phyloP scores from a whole-genome alignment of 116 monocot genomes.

The Zostera marina region DNA sequence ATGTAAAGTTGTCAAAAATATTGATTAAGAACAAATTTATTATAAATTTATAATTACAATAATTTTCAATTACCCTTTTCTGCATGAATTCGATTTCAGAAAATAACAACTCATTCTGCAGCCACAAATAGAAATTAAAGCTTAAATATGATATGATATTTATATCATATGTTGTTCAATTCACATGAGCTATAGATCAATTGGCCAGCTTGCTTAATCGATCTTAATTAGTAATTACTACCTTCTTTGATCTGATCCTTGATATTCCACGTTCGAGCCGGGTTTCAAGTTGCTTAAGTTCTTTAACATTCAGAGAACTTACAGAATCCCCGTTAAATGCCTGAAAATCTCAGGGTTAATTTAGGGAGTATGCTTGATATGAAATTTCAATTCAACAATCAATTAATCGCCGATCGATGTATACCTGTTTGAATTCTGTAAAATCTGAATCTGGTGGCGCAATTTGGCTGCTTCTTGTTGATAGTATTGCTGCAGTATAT shows the following conservation, averaged over 20 bases:
- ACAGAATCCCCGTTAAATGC: constrained; percentile 65
- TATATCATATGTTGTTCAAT: no score
- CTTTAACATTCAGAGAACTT: constrained; percentile 51
- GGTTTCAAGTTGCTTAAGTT: constrained; percentile 87
- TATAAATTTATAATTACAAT: no score
- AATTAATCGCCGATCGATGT: no score
- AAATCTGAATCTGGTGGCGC: constrained; percentile 71
- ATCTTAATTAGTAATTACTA: no score
- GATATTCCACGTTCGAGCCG: constrained; percentile 69
- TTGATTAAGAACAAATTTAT: no score
- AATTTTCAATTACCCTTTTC: constrained; percentile 42
- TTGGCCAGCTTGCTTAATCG: no score
- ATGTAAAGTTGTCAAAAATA: background rate
- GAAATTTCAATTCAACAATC: no score
- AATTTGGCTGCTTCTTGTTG: constrained; percentile 78
- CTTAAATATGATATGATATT: no score
- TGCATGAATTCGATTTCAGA: constrained; percentile 66
- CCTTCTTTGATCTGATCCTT: constrained; percentile 87
- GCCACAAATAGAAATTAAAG: background rate
- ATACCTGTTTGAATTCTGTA: constrained; percentile 64
- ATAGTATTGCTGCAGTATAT: constrained; percentile 58
- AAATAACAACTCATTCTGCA: constrained; percentile 17
- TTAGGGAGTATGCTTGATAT: no score
- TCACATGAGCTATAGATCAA: no score
- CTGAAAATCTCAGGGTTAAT: constrained; percentile 11